A percentile compares a stretch with the other conserved stretches of the same genome.
phyloP scores from a whole-genome alignment of 2,329 filamentous ascomycete genomes.

The Trichophyton rubrum region DNA sequence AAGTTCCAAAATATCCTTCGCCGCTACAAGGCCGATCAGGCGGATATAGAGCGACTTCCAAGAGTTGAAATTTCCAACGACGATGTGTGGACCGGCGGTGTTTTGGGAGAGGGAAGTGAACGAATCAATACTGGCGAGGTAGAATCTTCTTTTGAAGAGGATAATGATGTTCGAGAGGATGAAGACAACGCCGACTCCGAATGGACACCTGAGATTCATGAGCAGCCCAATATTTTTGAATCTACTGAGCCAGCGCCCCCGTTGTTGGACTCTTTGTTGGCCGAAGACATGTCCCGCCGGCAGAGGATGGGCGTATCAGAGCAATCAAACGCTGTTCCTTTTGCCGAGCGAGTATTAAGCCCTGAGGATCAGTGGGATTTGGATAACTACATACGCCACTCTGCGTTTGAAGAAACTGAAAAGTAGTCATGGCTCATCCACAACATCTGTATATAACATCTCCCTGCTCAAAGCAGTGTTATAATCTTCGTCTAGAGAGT shows the following conservation, averaged over 20 bases:
- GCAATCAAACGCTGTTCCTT: background rate
- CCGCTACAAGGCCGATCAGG: constrained; percentile 19
- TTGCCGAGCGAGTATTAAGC: background rate
- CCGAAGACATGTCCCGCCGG: constrained; percentile 9
- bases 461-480: background rate
- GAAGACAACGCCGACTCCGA: background rate
- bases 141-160: background rate
- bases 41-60: constrained; percentile 15
- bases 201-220: background rate
- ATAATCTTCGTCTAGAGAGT: background rate
- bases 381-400: constrained; percentile 4
- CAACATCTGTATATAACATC: constrained; percentile 3
- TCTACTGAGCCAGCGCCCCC: constrained; percentile 5
- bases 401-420: background rate
- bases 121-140: background rate
- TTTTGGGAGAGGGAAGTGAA: constrained; percentile 17
- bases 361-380: constrained; percentile 10
- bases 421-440: background rate
- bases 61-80: constrained; percentile 7
- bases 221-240: background rate
- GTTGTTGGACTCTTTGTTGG: constrained; percentile 7
- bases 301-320: background rate
- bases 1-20: constrained; percentile 32
- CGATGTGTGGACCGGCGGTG: constrained; percentile 26
- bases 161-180: background rate